Evolutionary conservation across 257 asterid species (phyloP).

Genomic region (Penstemon eatonii): DNA sequence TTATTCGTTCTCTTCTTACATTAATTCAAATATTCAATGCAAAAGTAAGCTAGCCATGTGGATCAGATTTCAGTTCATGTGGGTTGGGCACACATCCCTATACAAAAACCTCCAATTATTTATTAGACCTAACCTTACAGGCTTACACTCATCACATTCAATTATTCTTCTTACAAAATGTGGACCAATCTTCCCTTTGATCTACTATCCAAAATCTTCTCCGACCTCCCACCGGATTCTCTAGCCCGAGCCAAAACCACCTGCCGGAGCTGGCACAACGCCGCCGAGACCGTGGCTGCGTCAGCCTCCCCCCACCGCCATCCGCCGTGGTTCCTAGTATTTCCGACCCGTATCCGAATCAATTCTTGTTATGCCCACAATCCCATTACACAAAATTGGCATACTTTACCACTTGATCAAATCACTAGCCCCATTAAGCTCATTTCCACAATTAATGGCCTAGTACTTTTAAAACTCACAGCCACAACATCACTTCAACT

Average conservation of each 20-base stretch:
- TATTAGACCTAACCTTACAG: no score
- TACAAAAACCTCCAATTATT: slow-evolving; percentile 18
- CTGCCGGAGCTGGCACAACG: slow-evolving; percentile 59
- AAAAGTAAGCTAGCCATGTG: slow-evolving; percentile 28
- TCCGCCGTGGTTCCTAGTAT: slow-evolving; percentile 70
- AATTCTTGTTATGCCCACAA: slow-evolving; percentile 55
- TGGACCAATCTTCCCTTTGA: slow-evolving; percentile 75
- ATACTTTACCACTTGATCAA: slow-evolving; percentile 39
- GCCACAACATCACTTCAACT: slow-evolving; percentile 45
- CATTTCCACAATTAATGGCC: slow-evolving; percentile 48
- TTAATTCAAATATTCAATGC: no score
- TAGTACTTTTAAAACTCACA: slow-evolving; percentile 43
- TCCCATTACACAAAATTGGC: slow-evolving; percentile 48
- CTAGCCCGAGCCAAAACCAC: slow-evolving; percentile 57
- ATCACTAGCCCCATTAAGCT: slow-evolving; percentile 41
- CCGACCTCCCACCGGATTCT: slow-evolving; percentile 73
- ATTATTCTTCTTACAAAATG: slow-evolving; percentile 30
- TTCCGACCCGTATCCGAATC: slow-evolving; percentile 47
- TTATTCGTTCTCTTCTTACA: no score
- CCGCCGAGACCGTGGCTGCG: slow-evolving; percentile 32
- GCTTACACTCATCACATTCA: slow-evolving; percentile 6
- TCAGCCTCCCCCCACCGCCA: slow-evolving; percentile 25
- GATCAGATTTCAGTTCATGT: slow-evolving; percentile 31
- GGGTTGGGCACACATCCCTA: slow-evolving; percentile 55
- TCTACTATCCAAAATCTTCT: slow-evolving; percentile 59